These are phyloP conservation scores for Fraxinus nigra DNA, from an alignment of 305 asterid species.

Conservation along the genomic window DNA sequence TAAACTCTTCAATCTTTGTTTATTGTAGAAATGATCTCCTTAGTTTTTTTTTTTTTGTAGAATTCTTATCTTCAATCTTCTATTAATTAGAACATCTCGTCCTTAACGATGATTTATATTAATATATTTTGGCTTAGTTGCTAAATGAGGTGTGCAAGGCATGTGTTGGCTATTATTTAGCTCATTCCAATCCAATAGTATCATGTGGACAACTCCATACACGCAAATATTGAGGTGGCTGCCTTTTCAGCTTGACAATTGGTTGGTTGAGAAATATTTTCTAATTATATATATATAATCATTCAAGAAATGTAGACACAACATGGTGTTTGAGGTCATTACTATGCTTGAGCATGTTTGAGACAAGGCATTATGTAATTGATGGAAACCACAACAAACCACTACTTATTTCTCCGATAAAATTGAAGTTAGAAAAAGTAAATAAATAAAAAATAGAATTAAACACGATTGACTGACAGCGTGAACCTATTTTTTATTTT, in stretches of 20 bases:
- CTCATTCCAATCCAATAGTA: not conserved
- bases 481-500: no score
- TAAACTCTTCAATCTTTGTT: no score
- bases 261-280: constrained; percentile 11
- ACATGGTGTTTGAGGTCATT: not conserved
- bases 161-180: not conserved
- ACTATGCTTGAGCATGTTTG: not conserved
- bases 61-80: no score
- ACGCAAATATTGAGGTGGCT: constrained; percentile 12
- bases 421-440: not conserved
- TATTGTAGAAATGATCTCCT: no score
- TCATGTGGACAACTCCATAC: constrained; percentile 23
- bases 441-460: not conserved
- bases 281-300: not conserved
- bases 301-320: not conserved
- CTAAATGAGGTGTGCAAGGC: not conserved
- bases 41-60: no score
- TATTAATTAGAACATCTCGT: no score
- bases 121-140: not conserved
- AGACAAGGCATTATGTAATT: not conserved
- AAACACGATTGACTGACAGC: not conserved
- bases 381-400: not conserved
- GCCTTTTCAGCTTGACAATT: constrained; percentile 20
- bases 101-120: no score
- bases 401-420: not conserved